phyloP scores from a whole-genome alignment of 1,284 basidiomycete genomes.

The Naganishia sp. region DNA sequence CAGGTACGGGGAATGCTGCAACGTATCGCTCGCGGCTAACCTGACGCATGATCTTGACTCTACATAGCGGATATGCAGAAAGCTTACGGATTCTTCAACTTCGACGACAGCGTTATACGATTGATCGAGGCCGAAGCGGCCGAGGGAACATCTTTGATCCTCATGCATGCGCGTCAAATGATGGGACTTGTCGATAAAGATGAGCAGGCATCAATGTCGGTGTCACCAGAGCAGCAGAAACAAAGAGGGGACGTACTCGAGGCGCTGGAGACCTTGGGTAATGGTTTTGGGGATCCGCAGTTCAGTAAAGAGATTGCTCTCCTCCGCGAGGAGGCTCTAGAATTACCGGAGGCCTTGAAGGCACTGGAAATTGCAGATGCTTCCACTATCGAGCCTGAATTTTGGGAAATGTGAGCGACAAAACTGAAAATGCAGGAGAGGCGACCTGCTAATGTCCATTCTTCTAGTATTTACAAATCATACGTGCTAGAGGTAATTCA shows the following conservation, averaged over 20 bases:
- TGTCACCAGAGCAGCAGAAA: slow-evolving; percentile 15
- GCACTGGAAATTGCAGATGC: slow-evolving; percentile 19
- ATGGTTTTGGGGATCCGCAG: slow-evolving; percentile 11
- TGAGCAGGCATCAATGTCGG: not conserved
- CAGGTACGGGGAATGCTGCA: not conserved
- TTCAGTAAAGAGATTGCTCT: slow-evolving; percentile 11
- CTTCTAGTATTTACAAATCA: slow-evolving; percentile 15
- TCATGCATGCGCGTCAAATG: slow-evolving; percentile 13
- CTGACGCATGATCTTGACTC: not conserved
- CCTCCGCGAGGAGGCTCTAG: slow-evolving; percentile 22
- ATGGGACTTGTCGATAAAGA: slow-evolving; percentile 6
- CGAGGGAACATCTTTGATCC: not conserved
- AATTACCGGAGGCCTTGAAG: slow-evolving; percentile 18
- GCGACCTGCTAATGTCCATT: not conserved
- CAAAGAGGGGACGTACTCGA: slow-evolving; percentile 4
- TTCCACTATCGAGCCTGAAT: slow-evolving; percentile 10
- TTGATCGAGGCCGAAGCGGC: slow-evolving; percentile 5
- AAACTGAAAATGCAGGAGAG: not conserved
- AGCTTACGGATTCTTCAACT: slow-evolving; percentile 3
- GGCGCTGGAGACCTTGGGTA: slow-evolving; percentile 12
- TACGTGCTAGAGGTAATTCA: slow-evolving; percentile 11
- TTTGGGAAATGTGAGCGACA: slow-evolving; percentile 28
- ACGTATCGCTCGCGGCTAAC: too few species aligned
- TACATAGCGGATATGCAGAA: slow-evolving; percentile 4
- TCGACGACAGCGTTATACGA: slow-evolving; percentile 8